Evolutionary conservation across 768 basidiomycete genomes (phyloP).

Genomic region (Suillus tomentosus): DNA sequence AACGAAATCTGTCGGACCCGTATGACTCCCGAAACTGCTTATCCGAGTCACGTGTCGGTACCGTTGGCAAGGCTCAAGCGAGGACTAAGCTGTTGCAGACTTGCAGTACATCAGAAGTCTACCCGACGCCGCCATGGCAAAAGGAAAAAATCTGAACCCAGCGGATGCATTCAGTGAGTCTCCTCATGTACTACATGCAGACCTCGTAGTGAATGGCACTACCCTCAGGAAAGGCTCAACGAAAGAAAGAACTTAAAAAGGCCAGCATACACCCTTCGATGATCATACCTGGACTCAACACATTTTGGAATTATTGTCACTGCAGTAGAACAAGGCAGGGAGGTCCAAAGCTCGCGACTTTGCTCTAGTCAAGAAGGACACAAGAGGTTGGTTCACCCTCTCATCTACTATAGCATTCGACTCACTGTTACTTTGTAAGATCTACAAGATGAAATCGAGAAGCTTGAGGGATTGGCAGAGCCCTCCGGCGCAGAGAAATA

Average conservation of each 20-base stretch:
- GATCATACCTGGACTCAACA: conserved; percentile 15
- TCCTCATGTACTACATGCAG: conserved; percentile 5
- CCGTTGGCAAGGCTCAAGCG: conserved; percentile 2
- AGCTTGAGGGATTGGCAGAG: conserved; percentile 53
- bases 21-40: conserved; percentile 23
- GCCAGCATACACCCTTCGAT: conserved; percentile 42
- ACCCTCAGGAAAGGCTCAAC: conserved; percentile 78
- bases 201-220: conserved; percentile 5
- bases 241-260: conserved; percentile 96
- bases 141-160: conserved; percentile 86
- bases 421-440: conserved; percentile 46
- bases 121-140: conserved; percentile 56
- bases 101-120: not conserved
- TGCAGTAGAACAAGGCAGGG: conserved; percentile 88
- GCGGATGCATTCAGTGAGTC: conserved; percentile 89
- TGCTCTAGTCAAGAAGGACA: conserved; percentile 93
- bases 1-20: not conserved
- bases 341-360: conserved; percentile 83
- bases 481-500: conserved; percentile 54
- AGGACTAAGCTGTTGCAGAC: not conserved
- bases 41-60: conserved; percentile 29
- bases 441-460: conserved; percentile 78
- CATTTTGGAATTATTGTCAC: conserved; percentile 17
- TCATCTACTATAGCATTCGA: not conserved
- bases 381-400: conserved; percentile 54